Conservation (phyloP, 2,329 filamentous ascomycete genomes). For the Cercospora beticola region DNA sequence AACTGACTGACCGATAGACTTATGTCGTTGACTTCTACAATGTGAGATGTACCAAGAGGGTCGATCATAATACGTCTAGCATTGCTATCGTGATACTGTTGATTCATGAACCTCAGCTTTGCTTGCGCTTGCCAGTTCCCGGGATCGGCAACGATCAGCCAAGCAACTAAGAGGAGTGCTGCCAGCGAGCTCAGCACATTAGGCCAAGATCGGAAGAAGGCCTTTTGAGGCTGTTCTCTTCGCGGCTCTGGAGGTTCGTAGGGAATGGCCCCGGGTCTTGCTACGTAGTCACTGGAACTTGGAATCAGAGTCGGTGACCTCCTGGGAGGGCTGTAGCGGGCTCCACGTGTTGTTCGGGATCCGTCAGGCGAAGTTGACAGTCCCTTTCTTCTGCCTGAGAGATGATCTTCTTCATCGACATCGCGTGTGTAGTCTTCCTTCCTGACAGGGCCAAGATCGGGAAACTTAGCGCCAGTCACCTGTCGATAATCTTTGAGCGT, state of each 20-base stretch:
- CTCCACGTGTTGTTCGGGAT: neutral
- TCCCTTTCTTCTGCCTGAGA: neutral
- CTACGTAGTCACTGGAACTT: neutral
- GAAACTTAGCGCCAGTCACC: neutral
- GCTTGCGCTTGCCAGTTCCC: conserved; percentile 2
- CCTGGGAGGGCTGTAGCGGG: neutral
- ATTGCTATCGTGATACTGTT: neutral
- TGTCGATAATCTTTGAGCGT: neutral
- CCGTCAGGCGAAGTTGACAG: neutral
- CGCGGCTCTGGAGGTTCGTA: neutral
- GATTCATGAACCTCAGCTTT: neutral
- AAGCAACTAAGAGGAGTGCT: neutral
- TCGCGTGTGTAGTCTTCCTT: neutral
- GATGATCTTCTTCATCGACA: neutral
- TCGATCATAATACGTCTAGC: neutral
- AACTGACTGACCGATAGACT: conserved; percentile 1
- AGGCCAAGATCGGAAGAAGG: neutral
- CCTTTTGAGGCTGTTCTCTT: neutral
- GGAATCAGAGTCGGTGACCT: neutral
- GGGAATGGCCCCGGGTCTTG: neutral
- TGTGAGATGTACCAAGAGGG: neutral
- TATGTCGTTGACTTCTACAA: neutral
- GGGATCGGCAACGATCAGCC: neutral
- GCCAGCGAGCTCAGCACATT: neutral
- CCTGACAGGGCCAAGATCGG: neutral